Evolutionary conservation across 2,329 filamentous ascomycete species (phyloP).

Genomic region (Fusarium bactridioides): DNA sequence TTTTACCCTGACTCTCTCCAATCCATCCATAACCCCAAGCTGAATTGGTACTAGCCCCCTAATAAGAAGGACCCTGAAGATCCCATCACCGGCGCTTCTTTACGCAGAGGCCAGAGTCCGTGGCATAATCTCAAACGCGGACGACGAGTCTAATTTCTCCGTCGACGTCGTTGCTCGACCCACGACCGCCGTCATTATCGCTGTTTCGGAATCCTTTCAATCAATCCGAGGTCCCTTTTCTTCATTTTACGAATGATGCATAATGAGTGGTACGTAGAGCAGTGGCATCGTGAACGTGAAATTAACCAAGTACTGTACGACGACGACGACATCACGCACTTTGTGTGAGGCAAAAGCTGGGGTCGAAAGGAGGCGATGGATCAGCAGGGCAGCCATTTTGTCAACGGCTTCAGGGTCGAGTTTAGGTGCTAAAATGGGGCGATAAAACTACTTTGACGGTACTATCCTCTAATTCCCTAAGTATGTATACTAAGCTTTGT

Average conservation of each 20-base stretch:
- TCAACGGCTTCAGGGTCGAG: slow-evolving; percentile 1
- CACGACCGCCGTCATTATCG: slow-evolving; percentile 25
- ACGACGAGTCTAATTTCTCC: slow-evolving; percentile 28
- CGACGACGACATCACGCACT: neutral
- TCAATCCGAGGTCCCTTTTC: slow-evolving; percentile 3
- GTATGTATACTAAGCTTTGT: neutral
- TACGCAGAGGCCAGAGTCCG: slow-evolving; percentile 8
- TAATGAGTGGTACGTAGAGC: neutral
- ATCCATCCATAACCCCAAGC: slow-evolving; percentile 5
- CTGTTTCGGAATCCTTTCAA: slow-evolving; percentile 26
- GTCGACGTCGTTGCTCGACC: slow-evolving; percentile 34
- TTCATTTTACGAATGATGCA: slow-evolving; percentile 11
- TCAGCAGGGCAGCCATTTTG: slow-evolving; percentile 14
- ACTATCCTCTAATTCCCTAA: neutral
- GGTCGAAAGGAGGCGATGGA: neutral
- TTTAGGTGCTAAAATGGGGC: slow-evolving; percentile 18
- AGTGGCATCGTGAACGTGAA: neutral
- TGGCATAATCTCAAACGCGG: slow-evolving; percentile 28
- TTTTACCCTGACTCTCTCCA: neutral
- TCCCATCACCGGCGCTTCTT: slow-evolving; percentile 30
- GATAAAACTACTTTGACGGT: neutral
- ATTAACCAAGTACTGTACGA: neutral
- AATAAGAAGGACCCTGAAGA: slow-evolving; percentile 41
- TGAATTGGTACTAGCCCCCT: slow-evolving; percentile 18
- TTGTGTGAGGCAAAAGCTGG: slow-evolving; percentile 8